Base-by-base conservation (phyloP, 2,329 filamentous ascomycete genomes). In the Epichloe festucae region DNA sequence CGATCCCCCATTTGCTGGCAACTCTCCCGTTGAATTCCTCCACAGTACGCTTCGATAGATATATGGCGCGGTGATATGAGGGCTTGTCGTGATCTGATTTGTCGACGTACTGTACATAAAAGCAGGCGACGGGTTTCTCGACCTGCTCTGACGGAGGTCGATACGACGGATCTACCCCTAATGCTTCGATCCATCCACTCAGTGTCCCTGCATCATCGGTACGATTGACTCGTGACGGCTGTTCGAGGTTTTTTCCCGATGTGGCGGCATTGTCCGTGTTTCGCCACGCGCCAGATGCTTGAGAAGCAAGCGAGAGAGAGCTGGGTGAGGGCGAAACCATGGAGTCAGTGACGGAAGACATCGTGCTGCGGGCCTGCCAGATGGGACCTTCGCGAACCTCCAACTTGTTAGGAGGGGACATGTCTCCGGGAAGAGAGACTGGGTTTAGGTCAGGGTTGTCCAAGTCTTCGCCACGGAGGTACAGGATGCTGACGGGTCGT, bases 141-240 rank as follows among this genome's bases (percentile, higher is more conserved):
- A 76, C 71, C 52, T 78, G 79, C 60, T 94, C 87, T 1, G 77
- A 70, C 0, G 90, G 90, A 44, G 93, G 85, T 53, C 84, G 81
- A 64, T 97, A 98, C 2, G 77, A 78, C 15, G 83, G 73, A 64
- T 97, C 93, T n/a, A 97, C 88, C 35, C 89, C 93, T 7, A 95
- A 70, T 1, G 89, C 89, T 64, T 96, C 89, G 56, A 97, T 93
- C 83, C 86, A 95, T 5, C 87, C 85, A 54, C 81, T 85, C 31
- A 89, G 71, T 23, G 77, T 80, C 10, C 84, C 84, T 38, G 79
- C 71, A 21, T 81, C 78, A 50, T 83, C 80, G 0, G 73, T 75
- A 57, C 76, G 75, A 50, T 65, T 67, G 44, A 81, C 62, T 51
- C 71, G 74, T 1, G 71, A 76, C 0, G 74, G 74, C 43, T 86